A percentile compares a stretch with the other conserved stretches of the same genome.
Conservation (phyloP, 2,329 filamentous ascomycete species). For the Graphium sp. region DNA sequence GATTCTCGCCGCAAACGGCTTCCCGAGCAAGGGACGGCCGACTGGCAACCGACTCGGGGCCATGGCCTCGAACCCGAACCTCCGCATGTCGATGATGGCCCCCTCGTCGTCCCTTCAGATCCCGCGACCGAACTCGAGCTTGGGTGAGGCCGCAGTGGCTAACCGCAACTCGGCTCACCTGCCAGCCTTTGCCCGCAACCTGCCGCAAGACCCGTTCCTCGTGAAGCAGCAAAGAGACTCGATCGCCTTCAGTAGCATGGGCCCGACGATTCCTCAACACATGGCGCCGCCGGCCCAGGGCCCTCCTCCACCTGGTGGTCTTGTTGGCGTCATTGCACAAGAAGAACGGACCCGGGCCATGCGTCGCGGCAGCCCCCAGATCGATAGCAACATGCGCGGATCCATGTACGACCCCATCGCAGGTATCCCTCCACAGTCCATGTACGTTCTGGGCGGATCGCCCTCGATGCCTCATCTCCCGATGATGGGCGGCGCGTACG, state of each 20-base stretch:
- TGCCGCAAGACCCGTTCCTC: constrained; percentile 74
- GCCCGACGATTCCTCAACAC: constrained; percentile 17
- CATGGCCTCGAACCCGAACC: constrained; percentile 54
- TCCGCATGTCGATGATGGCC: constrained; percentile 33
- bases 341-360: constrained; percentile 68
- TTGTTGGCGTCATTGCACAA: constrained; percentile 75
- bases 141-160: constrained; percentile 28
- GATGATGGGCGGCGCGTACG: constrained; percentile 6
- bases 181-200: constrained; percentile 65
- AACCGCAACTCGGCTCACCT: constrained; percentile 27
- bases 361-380: constrained; percentile 61
- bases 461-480: constrained; percentile 12
- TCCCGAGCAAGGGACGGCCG: constrained; percentile 62
- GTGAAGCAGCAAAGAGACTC: constrained; percentile 60
- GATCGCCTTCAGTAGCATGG: constrained; percentile 48
- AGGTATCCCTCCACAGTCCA: constrained; percentile 11
- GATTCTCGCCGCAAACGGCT: constrained; percentile 77
- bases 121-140: constrained; percentile 33
- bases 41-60: constrained; percentile 48
- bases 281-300: constrained; percentile 15
- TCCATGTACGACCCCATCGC: constrained; percentile 29
- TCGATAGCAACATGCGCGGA: constrained; percentile 25
- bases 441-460: constrained; percentile 7
- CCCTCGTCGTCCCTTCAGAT: constrained; percentile 9
- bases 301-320: constrained; percentile 49